Base-by-base conservation (phyloP, 176 grass and related monocot species). In the Oryza punctata region DNA sequence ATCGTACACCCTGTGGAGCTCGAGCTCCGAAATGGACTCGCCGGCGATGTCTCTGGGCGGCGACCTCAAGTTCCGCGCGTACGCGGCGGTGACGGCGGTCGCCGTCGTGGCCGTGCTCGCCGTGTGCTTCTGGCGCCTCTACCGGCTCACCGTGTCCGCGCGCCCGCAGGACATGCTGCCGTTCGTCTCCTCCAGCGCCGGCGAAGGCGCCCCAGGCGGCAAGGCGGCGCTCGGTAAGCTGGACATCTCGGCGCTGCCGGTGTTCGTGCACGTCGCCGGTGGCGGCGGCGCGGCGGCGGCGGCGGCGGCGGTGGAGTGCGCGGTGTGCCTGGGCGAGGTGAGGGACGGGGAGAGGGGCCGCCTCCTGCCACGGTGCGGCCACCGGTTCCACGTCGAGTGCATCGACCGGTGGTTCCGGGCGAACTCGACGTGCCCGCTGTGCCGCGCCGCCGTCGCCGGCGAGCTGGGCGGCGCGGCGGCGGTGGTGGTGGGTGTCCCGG, bases 371-470 rank as follows among this genome's bases (percentile, higher is more conserved):
- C 57, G 49, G 19, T 94, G 92, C 54, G 65, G 89, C n/a, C 92
- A 94, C 70, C 40, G 66, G 10, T 94, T 94, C 81, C 92, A 89
- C 65, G 73, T 87, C 24, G 89, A 87, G 23, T 94, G 92, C 65
- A 73, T 94, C n/a, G 89, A 89, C 50, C 63, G 50, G 40, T 94
- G 89, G 89, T 78, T 91, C 74, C 54, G 52, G 46, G 65, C 43
- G 45, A 78, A 84, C 63, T 83, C 86, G 23, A 87, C 89, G 18
- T 94, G 92, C 84, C 89, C 89, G 10, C 18, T 94, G 45, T 91
- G 92, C 69, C 89, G 89, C 33, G 80, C 84, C 5, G 47, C 79
- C 12, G 72, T 67, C 69, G 69, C 74, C 78, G 54, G 23, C 67
- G 47, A 44, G 69, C 43, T 63, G n/a, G 57, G 37, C 37, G 37